These are phyloP conservation scores for Tarenaya hassleriana DNA, from an alignment of 345 rosid species.

Conservation along the genomic window DNA sequence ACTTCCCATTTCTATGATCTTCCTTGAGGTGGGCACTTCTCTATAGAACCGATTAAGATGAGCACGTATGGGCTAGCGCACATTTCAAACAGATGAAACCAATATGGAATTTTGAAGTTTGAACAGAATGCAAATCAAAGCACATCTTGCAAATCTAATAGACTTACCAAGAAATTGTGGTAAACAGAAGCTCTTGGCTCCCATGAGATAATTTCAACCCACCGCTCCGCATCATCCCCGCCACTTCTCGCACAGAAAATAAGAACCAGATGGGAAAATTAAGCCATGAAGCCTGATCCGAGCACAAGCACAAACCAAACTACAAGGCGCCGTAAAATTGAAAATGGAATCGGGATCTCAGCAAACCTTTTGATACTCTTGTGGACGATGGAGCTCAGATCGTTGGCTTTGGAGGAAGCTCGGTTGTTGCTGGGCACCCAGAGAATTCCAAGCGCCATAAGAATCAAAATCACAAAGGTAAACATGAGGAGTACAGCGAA, in stretches of 20 bases:
- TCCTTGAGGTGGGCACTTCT: background rate
- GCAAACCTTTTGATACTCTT: conserved; percentile 34
- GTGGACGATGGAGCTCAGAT: conserved; percentile 65
- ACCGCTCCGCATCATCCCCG: conserved; percentile 51
- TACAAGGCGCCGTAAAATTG: background rate
- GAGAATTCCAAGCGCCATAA: conserved; percentile 65
- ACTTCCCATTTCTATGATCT: background rate
- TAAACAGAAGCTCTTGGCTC: conserved; percentile 84
- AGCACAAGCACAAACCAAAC: background rate
- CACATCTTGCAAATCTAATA: background rate
- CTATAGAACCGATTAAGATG: background rate
- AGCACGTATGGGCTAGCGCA: background rate
- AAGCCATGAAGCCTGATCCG: background rate
- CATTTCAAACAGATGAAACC: too few species aligned
- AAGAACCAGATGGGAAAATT: background rate
- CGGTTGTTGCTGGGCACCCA: conserved; percentile 55
- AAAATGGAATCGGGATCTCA: background rate
- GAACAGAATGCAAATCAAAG: background rate
- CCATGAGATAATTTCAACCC: conserved; percentile 92
- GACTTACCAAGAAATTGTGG: conserved; percentile 84
- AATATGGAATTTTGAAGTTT: too few species aligned
- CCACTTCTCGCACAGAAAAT: conserved; percentile 26
- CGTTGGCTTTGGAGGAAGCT: conserved; percentile 49
- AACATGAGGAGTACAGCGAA: conserved; percentile 45
- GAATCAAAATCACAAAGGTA: conserved; percentile 60